A percentile compares a stretch with the other conserved stretches of the same genome.
Conservation (phyloP, 345 rosid genomes). For the Alliaria petiolata region DNA sequence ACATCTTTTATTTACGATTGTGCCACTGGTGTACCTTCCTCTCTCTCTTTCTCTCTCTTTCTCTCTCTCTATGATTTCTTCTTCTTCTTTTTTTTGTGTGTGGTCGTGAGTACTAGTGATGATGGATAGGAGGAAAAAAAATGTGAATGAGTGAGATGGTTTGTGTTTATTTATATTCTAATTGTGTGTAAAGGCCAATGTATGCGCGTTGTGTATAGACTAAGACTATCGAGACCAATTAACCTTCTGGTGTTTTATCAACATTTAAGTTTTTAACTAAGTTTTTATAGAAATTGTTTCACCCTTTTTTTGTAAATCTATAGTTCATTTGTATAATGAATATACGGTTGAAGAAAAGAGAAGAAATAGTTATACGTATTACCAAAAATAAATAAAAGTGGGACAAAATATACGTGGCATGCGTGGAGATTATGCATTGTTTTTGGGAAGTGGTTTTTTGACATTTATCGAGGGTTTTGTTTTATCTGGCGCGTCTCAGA, state of each 20-base stretch:
- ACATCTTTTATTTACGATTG: slow-evolving; percentile 26
- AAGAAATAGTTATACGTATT: background rate
- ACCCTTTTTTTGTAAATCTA: background rate
- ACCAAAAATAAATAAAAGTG: background rate
- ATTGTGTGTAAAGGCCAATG: background rate
- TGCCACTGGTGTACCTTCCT: slow-evolving; percentile 20
- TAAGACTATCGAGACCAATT: background rate
- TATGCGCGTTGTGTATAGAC: slow-evolving; percentile 20
- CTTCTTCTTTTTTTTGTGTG: background rate
- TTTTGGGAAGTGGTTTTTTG: background rate
- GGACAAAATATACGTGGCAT: too few relatives aligned
- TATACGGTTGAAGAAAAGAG: background rate
- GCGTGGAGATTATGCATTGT: background rate
- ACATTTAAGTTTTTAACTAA: background rate
- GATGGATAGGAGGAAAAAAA: slow-evolving; percentile 18
- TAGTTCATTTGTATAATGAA: background rate
- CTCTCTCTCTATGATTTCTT: background rate
- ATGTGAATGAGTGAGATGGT: slow-evolving; percentile 11
- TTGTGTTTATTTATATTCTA: slow-evolving; percentile 19
- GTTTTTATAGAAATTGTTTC: background rate
- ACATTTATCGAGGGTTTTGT: slow-evolving; percentile 3
- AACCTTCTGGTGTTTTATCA: background rate
- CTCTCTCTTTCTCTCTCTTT: background rate
- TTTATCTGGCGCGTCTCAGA: background rate
- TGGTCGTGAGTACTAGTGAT: slow-evolving; percentile 16